Percentiles rank a stretch among this genome's conserved stretches.
These are phyloP conservation scores for Tetrapisispora namnaoensis DNA, from an alignment of 805 yeast species.

Conservation along the genomic window DNA sequence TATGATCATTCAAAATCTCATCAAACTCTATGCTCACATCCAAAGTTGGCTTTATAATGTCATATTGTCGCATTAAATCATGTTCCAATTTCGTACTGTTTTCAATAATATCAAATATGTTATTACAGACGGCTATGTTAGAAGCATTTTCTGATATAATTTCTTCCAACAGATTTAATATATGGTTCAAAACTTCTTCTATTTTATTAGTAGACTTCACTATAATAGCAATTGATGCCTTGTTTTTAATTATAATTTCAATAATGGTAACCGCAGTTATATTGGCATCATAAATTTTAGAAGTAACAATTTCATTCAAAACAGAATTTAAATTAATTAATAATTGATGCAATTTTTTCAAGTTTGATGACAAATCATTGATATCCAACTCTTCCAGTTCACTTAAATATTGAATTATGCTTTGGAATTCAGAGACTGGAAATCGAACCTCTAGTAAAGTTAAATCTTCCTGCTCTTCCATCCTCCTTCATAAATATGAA, in stretches of 20 bases:
- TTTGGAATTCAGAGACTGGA: background rate
- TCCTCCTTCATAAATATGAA: background rate
- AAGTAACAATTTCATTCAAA: background rate
- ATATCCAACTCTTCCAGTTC: background rate
- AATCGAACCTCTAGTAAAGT: background rate
- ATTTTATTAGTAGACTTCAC: background rate
- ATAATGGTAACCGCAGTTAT: background rate
- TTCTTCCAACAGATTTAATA: slow-evolving; percentile 30
- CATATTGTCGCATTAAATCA: slow-evolving; percentile 22
- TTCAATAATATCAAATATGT: slow-evolving; percentile 27
- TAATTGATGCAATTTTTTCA: background rate
- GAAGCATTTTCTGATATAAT: slow-evolving; percentile 12
- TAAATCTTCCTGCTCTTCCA: background rate
- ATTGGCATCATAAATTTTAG: background rate
- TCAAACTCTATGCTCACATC: slow-evolving; percentile 36
- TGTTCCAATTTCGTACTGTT: slow-evolving; percentile 26
- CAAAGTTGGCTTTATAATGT: slow-evolving; percentile 29
- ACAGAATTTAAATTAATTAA: background rate
- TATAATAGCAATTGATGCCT: background rate
- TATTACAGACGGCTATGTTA: slow-evolving; percentile 7
- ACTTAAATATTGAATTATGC: background rate
- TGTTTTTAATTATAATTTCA: background rate
- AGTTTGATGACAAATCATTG: background rate
- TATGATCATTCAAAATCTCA: slow-evolving; percentile 34
- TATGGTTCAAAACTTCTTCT: background rate